phyloP scores from a whole-genome alignment of 129 eudicot genomes.

The Chrysanthemum seticuspe region DNA sequence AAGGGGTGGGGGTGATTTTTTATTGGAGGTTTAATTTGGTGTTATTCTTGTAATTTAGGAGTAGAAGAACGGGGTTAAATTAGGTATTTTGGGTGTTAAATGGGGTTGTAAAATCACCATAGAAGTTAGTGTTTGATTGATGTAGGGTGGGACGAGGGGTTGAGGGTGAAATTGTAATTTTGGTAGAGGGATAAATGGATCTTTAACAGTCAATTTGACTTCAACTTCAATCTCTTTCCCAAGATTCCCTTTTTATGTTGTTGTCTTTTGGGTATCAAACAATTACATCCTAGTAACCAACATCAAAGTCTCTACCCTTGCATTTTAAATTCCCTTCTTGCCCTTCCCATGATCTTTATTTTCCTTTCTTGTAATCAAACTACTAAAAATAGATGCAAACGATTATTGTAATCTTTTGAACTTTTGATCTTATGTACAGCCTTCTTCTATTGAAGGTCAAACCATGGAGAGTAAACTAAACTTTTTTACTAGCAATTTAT shows the following conservation, averaged over 20 bases:
- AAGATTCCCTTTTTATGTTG: slow-evolving; percentile 34
- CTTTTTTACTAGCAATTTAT: too few relatives aligned
- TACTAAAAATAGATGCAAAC: background rate
- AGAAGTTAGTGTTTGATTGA: slow-evolving; percentile 37
- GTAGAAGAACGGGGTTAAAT: slow-evolving; percentile 12
- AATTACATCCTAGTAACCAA: slow-evolving; percentile 19
- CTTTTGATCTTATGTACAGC: too few relatives aligned
- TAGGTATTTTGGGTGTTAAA: slow-evolving; percentile 29
- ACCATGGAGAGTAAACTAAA: too few relatives aligned
- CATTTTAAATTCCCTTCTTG: slow-evolving; percentile 14
- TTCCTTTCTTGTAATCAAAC: background rate
- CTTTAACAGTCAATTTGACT: slow-evolving; percentile 44
- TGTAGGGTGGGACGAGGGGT: slow-evolving; percentile 7
- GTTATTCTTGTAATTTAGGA: slow-evolving; percentile 30
- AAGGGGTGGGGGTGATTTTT: slow-evolving; percentile 33
- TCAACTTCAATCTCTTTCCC: slow-evolving; percentile 43
- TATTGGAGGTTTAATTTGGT: slow-evolving; percentile 22
- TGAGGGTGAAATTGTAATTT: slow-evolving; percentile 40
- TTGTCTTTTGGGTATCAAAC: slow-evolving; percentile 34
- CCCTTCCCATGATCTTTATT: background rate
- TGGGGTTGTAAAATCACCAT: slow-evolving; percentile 23
- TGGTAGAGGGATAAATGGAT: slow-evolving; percentile 38
- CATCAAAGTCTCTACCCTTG: slow-evolving; percentile 5
- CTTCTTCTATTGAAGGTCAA: too few relatives aligned
- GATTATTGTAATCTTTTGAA: too few relatives aligned